These are phyloP conservation scores for Stentor roeselii DNA, from an alignment of 73 alveolate genomes.

Conservation along the genomic window DNA sequence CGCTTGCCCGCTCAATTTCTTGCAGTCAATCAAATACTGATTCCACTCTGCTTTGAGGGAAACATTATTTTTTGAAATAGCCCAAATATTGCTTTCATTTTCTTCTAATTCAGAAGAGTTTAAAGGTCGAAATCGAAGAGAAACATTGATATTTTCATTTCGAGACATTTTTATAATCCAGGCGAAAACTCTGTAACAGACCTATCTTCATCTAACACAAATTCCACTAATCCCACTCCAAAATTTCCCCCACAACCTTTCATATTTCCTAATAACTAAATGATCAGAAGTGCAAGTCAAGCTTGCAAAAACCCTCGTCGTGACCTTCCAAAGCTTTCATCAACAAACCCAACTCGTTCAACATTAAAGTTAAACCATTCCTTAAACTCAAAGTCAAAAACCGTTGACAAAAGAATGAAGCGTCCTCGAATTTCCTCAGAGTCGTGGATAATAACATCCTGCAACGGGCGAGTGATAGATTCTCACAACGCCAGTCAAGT, in stretches of 20 bases:
- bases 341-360: too few species aligned
- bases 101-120: constrained; percentile 13
- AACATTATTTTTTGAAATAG: background rate
- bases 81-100: constrained; percentile 5
- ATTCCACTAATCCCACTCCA: too few species aligned
- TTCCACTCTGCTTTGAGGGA: constrained; percentile 17
- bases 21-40: constrained; percentile 8
- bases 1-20: background rate
- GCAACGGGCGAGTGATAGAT: background rate
- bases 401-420: too few species aligned
- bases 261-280: too few species aligned
- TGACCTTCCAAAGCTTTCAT: too few species aligned
- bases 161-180: too few species aligned
- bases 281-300: too few species aligned
- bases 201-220: too few species aligned
- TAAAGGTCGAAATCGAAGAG: constrained; percentile 26
- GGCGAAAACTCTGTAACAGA: background rate
- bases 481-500: constrained; percentile 15
- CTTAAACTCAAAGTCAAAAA: too few species aligned
- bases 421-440: background rate
- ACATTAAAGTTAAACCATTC: too few species aligned
- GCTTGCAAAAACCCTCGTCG: too few species aligned
- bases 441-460: background rate
- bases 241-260: too few species aligned
- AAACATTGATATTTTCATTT: constrained; percentile 26